These are phyloP conservation scores for Phaeomoniella chlamydospora DNA, from an alignment of 2,329 filamentous ascomycete species.

Conservation along the genomic window DNA sequence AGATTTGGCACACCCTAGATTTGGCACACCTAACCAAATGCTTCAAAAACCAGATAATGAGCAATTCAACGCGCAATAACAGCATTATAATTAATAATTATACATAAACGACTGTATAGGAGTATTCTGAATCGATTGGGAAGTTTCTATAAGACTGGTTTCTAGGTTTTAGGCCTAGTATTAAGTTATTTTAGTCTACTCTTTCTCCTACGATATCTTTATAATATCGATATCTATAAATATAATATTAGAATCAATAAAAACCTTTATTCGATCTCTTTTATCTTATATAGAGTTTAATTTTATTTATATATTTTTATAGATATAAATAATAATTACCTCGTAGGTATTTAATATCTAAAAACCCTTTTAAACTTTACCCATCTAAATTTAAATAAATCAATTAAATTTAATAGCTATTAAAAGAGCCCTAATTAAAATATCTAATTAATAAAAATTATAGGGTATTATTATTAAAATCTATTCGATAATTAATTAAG, in stretches of 20 bases:
- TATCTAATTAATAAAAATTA: not conserved
- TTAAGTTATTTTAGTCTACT: not conserved
- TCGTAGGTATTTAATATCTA: not conserved
- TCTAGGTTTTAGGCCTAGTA: too few species aligned
- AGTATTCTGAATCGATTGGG: too few species aligned
- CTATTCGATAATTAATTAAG: not conserved
- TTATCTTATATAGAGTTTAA: not conserved
- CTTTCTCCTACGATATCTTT: not conserved
- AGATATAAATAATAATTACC: not conserved
- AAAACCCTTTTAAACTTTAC: constrained; percentile 1
- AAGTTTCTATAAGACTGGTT: too few species aligned
- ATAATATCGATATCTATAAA: not conserved
- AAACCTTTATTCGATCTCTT: not conserved
- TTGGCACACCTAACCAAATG: too few species aligned
- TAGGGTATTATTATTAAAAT: not conserved
- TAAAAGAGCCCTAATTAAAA: not conserved
- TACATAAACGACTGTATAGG: too few species aligned
- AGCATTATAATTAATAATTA: too few species aligned
- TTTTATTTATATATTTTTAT: not conserved
- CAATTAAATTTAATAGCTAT: not conserved
- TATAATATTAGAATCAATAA: not conserved
- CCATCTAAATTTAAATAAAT: not conserved
- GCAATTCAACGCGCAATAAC: too few species aligned
- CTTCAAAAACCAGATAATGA: too few species aligned
- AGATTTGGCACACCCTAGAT: too few species aligned